phyloP scores from a whole-genome alignment of 176 grass and related monocot species.

The Ensete ventricosum region DNA sequence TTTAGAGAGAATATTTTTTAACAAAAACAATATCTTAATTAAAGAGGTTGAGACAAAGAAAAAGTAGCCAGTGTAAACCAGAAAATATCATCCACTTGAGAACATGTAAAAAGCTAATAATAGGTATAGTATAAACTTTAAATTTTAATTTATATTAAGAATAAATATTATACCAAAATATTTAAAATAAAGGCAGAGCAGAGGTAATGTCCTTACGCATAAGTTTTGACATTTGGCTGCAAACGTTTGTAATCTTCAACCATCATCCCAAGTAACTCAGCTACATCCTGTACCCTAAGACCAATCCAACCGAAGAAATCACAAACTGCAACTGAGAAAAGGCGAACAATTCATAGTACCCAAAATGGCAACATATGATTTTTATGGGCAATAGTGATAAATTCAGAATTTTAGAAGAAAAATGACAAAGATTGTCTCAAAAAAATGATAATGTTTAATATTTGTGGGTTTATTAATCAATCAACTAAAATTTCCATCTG shows the following conservation, averaged over 20 bases:
- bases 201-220: conserved; percentile 51
- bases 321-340: not conserved
- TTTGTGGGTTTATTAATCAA: not conserved
- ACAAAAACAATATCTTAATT: not conserved
- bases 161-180: not conserved
- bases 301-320: conserved; percentile 5
- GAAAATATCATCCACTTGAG: not conserved
- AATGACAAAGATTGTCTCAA: too few species aligned
- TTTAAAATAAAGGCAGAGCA: not conserved
- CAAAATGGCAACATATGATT: not conserved
- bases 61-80: not conserved
- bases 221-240: conserved; percentile 92
- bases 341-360: not conserved
- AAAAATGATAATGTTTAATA: not conserved
- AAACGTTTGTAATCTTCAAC: conserved; percentile 79
- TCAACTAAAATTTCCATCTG: too few species aligned
- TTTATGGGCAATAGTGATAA: not conserved
- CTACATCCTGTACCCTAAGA: conserved; percentile 71
- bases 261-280: conserved; percentile 94
- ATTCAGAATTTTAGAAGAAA: not conserved
- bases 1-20: not conserved
- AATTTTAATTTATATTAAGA: too few species aligned
- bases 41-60: too few species aligned
- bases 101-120: not conserved
- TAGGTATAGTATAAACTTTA: not conserved